Percentiles rank a stretch among this genome's conserved stretches.
phyloP scores from a whole-genome alignment of 345 rosid genomes.

The Brassica carinata region DNA sequence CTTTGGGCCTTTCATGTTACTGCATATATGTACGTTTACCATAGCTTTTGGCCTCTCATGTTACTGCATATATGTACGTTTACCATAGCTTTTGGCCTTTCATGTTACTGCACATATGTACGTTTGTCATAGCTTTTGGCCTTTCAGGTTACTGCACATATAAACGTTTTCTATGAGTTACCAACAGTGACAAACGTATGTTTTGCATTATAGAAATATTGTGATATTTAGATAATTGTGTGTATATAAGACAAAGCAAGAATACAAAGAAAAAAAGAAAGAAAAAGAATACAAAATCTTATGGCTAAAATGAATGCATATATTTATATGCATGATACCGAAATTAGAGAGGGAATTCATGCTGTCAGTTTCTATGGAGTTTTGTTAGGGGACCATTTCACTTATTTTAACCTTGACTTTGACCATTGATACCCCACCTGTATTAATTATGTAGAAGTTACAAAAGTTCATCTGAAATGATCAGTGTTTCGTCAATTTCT shows the following conservation, averaged over 20 bases:
- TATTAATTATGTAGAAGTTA: conserved; percentile 7
- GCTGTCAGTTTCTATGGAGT: conserved; percentile 29
- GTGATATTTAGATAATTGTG: conserved; percentile 5
- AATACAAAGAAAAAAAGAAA: conserved; percentile 25
- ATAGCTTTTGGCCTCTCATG: conserved; percentile 37
- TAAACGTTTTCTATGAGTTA: conserved; percentile 29
- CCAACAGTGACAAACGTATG: conserved; percentile 23
- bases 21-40: conserved; percentile 28
- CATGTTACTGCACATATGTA: conserved; percentile 36
- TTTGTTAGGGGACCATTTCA: conserved; percentile 9
- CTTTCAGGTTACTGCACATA: conserved; percentile 37
- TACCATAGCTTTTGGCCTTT: conserved; percentile 35
- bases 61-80: neutral
- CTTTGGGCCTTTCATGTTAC: conserved; percentile 40
- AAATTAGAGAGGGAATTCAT: conserved; percentile 31
- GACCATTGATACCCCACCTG: conserved; percentile 29
- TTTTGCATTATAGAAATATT: conserved; percentile 8
- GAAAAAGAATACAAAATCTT: conserved; percentile 37
- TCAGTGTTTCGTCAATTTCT: conserved; percentile 17
- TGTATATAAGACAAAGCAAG: conserved; percentile 29
- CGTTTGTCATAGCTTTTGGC: conserved; percentile 32
- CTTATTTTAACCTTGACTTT: conserved; percentile 40
- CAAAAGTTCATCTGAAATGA: conserved; percentile 2
- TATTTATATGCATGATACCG: neutral
- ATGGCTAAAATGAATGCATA: conserved; percentile 35